Evolutionary conservation across 169 alveolate genomes (phyloP).

Genomic region (Plasmodium chabaudi): DNA sequence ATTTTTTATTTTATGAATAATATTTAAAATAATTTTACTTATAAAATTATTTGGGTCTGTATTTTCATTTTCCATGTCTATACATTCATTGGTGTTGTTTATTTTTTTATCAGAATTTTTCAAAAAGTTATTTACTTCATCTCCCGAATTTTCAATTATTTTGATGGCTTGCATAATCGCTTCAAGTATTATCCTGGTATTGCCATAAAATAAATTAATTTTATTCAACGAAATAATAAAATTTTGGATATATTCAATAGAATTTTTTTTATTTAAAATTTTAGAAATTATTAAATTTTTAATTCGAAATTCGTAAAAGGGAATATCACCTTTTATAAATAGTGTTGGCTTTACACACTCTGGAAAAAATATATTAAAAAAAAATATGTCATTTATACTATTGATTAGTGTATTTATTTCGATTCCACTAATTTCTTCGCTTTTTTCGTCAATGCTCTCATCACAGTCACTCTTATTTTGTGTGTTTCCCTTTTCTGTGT

Average conservation of each 20-base stretch:
- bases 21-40: constrained; percentile 20
- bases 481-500: background rate
- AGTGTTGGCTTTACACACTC: constrained; percentile 65
- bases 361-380: constrained; percentile 59
- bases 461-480: too few species aligned
- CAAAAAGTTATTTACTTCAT: background rate
- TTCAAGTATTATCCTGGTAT: constrained; percentile 36
- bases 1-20: constrained; percentile 41
- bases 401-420: constrained; percentile 31
- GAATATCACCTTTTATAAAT: constrained; percentile 58
- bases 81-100: too few species aligned
- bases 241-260: constrained; percentile 1
- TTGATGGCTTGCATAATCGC: constrained; percentile 9
- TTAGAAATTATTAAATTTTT: constrained; percentile 47
- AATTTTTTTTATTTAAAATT: constrained; percentile 23
- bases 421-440: background rate
- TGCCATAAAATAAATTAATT: constrained; percentile 1
- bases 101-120: background rate
- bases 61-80: background rate
- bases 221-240: constrained; percentile 6
- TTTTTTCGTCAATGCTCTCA: background rate
- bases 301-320: constrained; percentile 14
- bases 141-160: background rate
- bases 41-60: background rate
- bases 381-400: constrained; percentile 64